These are phyloP conservation scores for Apiotrichum sp. DNA, from an alignment of 1,284 basidiomycete species.

Conservation along the genomic window DNA sequence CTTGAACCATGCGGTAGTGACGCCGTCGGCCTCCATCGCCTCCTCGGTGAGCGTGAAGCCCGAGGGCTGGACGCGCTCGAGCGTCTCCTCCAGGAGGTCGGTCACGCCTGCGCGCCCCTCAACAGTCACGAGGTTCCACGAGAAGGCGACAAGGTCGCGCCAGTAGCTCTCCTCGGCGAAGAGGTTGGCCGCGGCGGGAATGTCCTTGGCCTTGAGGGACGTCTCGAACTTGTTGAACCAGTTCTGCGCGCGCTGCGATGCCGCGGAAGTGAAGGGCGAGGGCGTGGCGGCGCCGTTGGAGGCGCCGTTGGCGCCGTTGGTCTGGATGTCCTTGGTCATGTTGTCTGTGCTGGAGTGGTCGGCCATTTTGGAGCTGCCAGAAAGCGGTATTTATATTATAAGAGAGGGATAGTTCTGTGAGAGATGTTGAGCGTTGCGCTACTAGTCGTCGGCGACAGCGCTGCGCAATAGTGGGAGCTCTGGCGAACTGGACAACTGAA, in stretches of 20 bases:
- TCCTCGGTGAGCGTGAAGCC: constrained; percentile 9
- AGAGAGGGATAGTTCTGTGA: no score
- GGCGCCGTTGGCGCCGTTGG: not conserved
- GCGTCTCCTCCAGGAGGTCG: constrained; percentile 9
- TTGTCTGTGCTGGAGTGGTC: no score
- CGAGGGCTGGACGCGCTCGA: constrained; percentile 5
- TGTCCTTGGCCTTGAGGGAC: constrained; percentile 53
- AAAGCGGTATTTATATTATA: no score
- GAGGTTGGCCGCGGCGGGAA: constrained; percentile 86
- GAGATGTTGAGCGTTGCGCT: no score
- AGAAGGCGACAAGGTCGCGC: constrained; percentile 59
- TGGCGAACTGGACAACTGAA: no score
- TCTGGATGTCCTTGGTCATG: constrained; percentile 7
- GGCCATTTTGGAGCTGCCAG: no score
- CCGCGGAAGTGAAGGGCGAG: not conserved
- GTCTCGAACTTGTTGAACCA: constrained; percentile 11
- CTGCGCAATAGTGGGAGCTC: no score
- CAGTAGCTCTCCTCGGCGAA: constrained; percentile 51
- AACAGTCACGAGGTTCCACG: constrained; percentile 61
- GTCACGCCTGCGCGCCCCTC: constrained; percentile 43
- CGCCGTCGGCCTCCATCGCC: constrained; percentile 28
- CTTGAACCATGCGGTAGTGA: constrained; percentile 21
- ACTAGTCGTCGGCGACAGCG: no score
- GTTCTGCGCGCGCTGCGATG: constrained; percentile 4
- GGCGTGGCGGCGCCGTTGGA: not conserved